Conservation (phyloP, 352 stramenopile genomes). For the Phytopythium ostracodes region DNA sequence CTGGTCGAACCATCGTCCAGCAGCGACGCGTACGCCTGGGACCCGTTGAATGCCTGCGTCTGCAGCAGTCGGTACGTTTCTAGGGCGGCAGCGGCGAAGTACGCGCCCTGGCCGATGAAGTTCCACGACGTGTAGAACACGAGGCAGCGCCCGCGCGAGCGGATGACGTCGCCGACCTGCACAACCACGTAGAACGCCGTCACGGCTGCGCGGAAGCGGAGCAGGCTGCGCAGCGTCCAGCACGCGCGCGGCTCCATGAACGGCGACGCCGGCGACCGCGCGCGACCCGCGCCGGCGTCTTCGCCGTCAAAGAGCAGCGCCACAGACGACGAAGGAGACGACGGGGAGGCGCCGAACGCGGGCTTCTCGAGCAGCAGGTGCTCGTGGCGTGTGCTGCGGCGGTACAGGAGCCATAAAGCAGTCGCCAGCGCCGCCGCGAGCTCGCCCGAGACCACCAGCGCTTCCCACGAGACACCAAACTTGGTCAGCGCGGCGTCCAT, state of each 20-base stretch:
- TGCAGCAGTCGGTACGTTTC: slow-evolving; percentile 26
- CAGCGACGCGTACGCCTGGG: slow-evolving; percentile 31
- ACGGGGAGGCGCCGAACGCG: neutral
- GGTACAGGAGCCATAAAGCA: slow-evolving; percentile 46
- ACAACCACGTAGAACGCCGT: slow-evolving; percentile 50
- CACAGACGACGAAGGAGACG: neutral
- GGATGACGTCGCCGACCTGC: slow-evolving; percentile 57
- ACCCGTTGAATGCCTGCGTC: slow-evolving; percentile 14
- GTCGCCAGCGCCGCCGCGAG: slow-evolving; percentile 32
- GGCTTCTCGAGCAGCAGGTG: slow-evolving; percentile 19
- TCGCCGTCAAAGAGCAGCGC: neutral
- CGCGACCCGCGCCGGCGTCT: neutral
- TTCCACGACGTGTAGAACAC: slow-evolving; percentile 88
- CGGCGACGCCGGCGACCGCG: slow-evolving; percentile 6
- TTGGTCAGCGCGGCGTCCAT: slow-evolving; percentile 40
- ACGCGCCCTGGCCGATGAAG: slow-evolving; percentile 64
- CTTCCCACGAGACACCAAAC: slow-evolving; percentile 42
- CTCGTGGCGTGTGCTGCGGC: slow-evolving; percentile 28
- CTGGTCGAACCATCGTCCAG: slow-evolving; percentile 33
- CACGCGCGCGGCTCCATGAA: slow-evolving; percentile 40
- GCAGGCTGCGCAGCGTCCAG: slow-evolving; percentile 37
- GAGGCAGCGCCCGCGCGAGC: slow-evolving; percentile 43
- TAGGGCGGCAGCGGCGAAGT: slow-evolving; percentile 40
- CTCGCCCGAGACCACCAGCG: slow-evolving; percentile 41
- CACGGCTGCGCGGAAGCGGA: slow-evolving; percentile 32